These are phyloP conservation scores for Diaporthe amygdali DNA, from an alignment of 2,329 filamentous ascomycete species.

Conservation along the genomic window DNA sequence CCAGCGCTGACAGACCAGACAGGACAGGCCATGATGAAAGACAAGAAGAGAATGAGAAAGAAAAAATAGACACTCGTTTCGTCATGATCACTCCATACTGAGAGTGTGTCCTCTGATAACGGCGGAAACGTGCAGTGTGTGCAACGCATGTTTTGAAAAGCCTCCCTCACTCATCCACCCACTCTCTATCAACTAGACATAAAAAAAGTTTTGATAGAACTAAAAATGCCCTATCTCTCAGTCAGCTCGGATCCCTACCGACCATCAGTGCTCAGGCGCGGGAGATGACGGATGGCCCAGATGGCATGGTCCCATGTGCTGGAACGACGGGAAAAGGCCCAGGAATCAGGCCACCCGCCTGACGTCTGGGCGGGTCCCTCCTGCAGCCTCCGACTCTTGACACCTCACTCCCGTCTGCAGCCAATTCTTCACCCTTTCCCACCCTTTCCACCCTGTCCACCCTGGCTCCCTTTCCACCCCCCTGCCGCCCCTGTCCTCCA, in stretches of 20 bases:
- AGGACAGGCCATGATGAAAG: background rate
- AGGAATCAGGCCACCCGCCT: slow-evolving; percentile 21
- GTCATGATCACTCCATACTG: slow-evolving; percentile 11
- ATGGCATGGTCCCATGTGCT: slow-evolving; percentile 3
- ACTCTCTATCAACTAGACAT: too few species aligned
- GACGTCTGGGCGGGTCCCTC: background rate
- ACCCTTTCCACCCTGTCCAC: background rate
- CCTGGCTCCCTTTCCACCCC: too few species aligned
- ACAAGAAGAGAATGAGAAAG: background rate
- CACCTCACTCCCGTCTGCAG: slow-evolving; percentile 13
- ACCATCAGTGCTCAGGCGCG: slow-evolving; percentile 1
- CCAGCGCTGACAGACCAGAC: too few species aligned
- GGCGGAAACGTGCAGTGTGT: background rate
- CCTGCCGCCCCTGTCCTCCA: background rate
- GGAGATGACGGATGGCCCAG: slow-evolving; percentile 12
- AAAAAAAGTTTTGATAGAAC: too few species aligned
- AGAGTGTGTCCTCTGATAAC: slow-evolving; percentile 6
- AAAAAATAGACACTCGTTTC: background rate
- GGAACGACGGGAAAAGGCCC: slow-evolving; percentile 13
- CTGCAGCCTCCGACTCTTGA: slow-evolving; percentile 12
- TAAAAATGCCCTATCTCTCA: too few species aligned
- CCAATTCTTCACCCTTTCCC: background rate
- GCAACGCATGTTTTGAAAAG: background rate
- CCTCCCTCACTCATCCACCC: too few species aligned
- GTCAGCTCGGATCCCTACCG: slow-evolving; percentile 25